These are phyloP conservation scores for Rhodotorula sp. DNA, from an alignment of 1,284 basidiomycete species.

Conservation along the genomic window DNA sequence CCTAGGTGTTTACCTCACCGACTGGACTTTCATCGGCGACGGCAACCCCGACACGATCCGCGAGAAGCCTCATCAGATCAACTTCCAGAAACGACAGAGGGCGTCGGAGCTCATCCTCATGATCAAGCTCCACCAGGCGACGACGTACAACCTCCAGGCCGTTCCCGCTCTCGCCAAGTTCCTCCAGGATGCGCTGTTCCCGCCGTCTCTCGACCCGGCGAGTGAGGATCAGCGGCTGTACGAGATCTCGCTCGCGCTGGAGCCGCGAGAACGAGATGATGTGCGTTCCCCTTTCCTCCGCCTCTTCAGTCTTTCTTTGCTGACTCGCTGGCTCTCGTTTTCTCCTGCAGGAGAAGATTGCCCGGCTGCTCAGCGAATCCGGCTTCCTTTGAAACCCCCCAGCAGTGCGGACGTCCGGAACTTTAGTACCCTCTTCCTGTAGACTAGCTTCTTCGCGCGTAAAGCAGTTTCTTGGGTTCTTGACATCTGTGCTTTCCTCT, in stretches of 20 bases:
- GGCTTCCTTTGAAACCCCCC: conserved; percentile 31
- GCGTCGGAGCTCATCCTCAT: conserved; percentile 70
- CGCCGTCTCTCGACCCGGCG: conserved; percentile 20
- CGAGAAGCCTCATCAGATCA: conserved; percentile 68
- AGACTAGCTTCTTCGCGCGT: too few species aligned
- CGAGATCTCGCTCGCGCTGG: conserved; percentile 76
- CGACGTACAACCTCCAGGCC: conserved; percentile 78
- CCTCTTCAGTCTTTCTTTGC: neutral
- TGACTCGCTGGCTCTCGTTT: neutral
- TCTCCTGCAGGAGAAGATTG: conserved; percentile 65
- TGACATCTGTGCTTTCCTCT: neutral
- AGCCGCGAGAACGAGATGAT: conserved; percentile 91
- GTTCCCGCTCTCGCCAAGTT: conserved; percentile 69
- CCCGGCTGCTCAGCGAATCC: conserved; percentile 48
- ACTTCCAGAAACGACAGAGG: conserved; percentile 72
- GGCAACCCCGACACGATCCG: conserved; percentile 83
- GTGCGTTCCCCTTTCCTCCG: conserved; percentile 28
- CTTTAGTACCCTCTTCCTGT: neutral
- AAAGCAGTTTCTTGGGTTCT: neutral
- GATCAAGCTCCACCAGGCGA: conserved; percentile 91
- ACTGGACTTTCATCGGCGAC: conserved; percentile 95
- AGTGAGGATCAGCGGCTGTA: conserved; percentile 55
- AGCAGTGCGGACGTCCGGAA: too few species aligned
- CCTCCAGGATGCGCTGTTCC: conserved; percentile 67
- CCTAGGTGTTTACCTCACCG: conserved; percentile 96